Evolutionary conservation across 106 monocot genomes (phyloP), one percentile per base, ranked within the genome.

Genomic region (Dactylorhiza incarnata): DNA sequence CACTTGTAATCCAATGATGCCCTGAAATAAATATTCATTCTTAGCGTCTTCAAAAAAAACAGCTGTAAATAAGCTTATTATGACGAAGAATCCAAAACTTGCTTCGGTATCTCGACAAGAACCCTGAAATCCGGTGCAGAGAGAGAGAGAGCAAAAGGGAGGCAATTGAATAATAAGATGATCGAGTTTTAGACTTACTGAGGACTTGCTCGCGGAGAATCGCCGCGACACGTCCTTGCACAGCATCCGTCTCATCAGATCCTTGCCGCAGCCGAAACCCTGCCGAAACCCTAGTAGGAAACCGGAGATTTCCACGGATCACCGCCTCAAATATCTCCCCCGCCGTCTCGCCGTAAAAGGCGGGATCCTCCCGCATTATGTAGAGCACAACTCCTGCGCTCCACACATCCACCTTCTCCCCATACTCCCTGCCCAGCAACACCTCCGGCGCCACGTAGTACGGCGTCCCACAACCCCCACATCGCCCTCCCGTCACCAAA

Each of bases 401-500:
- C 95, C 95, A 95, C 24, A 95, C 87, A 54, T 93, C 95, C 16
- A 87, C 86, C 88, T 95, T 95, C 86, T 93, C 95, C 45, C 78
- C 81, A 74, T 95, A 93, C 7, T 85, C 86, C 44, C 75, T 82
- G 12, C 87, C 93, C 2, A 78, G 59, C 45, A 95, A 72, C 47
- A 95, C 88, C 88, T 95, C 92, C 45, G 95, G 95, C 49, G 95
- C 95, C 75, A 93, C 90, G 78, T 95, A 95, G 82, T 87, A 90
- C 61, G 92, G 95, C 24, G 95, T 95, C 67, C 95, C n/a, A 95
- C 86, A 12, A 95, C 29, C 48, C 92, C 44, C 79, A 75, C 84
- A 95, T 86, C 71, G 19, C 6, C 48, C 52, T 52, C 44, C 81
- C 83, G 37, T 80, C 89, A 3, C 80, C 80, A 68, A 90, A 84